phyloP scores from a whole-genome alignment of 2,329 filamentous ascomycete genomes.

The Aureobasidium sp. region DNA sequence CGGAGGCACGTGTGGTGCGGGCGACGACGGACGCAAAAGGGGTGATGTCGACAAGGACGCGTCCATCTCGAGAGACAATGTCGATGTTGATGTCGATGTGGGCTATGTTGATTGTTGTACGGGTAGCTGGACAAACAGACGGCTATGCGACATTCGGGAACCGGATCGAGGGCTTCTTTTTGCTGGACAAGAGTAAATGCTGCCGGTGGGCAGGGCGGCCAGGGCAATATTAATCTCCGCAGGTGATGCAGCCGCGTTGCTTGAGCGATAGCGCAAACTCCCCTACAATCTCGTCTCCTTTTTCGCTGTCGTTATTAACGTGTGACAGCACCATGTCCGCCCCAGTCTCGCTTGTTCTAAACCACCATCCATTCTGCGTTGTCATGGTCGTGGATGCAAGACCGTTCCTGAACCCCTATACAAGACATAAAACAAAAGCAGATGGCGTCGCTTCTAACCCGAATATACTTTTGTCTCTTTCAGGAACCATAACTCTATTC shows the following conservation, averaged over 20 bases:
- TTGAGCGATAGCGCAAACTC: constrained; percentile 3
- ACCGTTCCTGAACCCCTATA: constrained; percentile 8
- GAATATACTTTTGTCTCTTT: not conserved
- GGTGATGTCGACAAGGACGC: constrained; percentile 21
- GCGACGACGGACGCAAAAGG: constrained; percentile 47
- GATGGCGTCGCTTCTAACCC: not conserved
- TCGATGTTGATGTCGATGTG: not conserved
- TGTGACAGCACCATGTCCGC: not conserved
- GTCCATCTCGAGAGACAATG: not conserved
- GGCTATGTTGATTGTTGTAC: constrained; percentile 9
- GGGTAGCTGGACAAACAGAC: not conserved
- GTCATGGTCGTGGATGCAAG: not conserved
- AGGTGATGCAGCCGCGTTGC: constrained; percentile 14
- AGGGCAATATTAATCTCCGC: constrained; percentile 13
- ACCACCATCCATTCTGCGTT: constrained; percentile 2
- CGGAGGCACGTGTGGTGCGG: constrained; percentile 58
- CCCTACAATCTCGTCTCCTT: constrained; percentile 14
- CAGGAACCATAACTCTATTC: not conserved
- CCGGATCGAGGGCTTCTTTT: constrained; percentile 5
- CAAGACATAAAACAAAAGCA: constrained; percentile 2
- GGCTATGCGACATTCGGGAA: not conserved
- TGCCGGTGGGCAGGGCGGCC: constrained; percentile 3
- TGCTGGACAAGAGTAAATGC: no score
- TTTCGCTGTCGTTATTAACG: constrained; percentile 2
- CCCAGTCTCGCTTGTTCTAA: not conserved